Conservation (phyloP, 495 filamentous ascomycete species). For the Cryomyces antarcticus region DNA sequence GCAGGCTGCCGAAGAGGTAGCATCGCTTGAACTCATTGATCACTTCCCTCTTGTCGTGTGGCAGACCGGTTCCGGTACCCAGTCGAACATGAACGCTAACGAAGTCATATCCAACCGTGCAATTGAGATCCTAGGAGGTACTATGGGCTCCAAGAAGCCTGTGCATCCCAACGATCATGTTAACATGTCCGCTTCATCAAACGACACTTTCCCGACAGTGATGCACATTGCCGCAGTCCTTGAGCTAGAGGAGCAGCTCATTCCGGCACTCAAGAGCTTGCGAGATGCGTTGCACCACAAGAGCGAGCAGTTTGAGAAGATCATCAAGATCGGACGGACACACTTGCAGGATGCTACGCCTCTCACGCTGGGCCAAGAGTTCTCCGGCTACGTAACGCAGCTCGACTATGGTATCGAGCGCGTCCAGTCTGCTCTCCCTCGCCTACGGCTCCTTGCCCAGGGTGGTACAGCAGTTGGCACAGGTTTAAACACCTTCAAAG, state of each 20-base stretch:
- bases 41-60: conserved; percentile 98
- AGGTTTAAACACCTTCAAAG: conserved; percentile 90
- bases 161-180: conserved; percentile 99
- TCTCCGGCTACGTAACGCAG: conserved; percentile 93
- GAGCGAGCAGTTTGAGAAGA: conserved; percentile 68
- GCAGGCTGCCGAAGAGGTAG: conserved; percentile 84
- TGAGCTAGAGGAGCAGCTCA: conserved; percentile 67
- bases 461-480: conserved; percentile 95
- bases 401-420: conserved; percentile 78
- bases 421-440: conserved; percentile 61
- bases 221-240: conserved; percentile 98
- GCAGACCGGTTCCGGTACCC: conserved; percentile 96
- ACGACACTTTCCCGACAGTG: conserved; percentile 97
- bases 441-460: conserved; percentile 74
- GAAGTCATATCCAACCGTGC: conserved; percentile 99
- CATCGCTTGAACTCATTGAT: conserved; percentile 79
- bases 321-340: conserved; percentile 98
- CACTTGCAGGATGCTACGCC: conserved; percentile 97
- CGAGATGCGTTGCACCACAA: conserved; percentile 70
- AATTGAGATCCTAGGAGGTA: conserved; percentile 90
- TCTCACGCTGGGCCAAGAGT: conserved; percentile 89
- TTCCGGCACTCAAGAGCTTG: conserved; percentile 65
- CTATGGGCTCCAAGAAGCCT: conserved; percentile 89
- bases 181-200: conserved; percentile 96
- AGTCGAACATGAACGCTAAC: conserved; percentile 99